These are phyloP conservation scores for Punica granatum DNA, from an alignment of 345 rosid genomes.

Conservation along the genomic window DNA sequence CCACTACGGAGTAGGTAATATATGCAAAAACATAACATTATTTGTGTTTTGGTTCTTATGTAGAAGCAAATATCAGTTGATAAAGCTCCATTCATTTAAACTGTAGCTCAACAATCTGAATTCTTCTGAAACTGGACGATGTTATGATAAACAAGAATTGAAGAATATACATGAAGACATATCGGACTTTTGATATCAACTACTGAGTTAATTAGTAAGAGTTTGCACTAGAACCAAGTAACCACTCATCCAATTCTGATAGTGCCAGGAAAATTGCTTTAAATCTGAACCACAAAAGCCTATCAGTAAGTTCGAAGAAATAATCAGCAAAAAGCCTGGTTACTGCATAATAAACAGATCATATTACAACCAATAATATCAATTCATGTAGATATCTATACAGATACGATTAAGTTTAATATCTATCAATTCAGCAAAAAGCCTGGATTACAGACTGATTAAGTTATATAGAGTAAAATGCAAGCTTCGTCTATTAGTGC, in stretches of 20 bases:
- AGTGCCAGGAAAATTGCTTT: neutral
- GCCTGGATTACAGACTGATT: too few species aligned
- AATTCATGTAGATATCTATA: too few species aligned
- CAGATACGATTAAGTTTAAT: too few species aligned
- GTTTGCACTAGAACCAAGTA: neutral
- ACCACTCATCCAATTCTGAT: neutral
- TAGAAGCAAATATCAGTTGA: neutral
- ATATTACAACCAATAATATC: neutral
- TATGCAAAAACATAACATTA: constrained; percentile 1
- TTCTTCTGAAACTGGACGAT: neutral
- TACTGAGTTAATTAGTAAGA: neutral
- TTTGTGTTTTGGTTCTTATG: neutral
- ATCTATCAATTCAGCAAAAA: too few species aligned
- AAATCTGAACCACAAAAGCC: neutral
- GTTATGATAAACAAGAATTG: neutral
- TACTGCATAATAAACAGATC: neutral
- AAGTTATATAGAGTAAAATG: neutral
- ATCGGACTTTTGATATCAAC: neutral
- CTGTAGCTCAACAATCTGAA: neutral
- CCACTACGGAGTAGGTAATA: constrained; percentile 43
- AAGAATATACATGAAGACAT: neutral
- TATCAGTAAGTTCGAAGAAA: neutral
- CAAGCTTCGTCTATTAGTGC: neutral
- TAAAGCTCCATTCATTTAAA: neutral
- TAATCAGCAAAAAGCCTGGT: neutral